Base-by-base conservation (phyloP, 2,329 filamentous ascomycete species). In the Aquanectria penicillioides region DNA sequence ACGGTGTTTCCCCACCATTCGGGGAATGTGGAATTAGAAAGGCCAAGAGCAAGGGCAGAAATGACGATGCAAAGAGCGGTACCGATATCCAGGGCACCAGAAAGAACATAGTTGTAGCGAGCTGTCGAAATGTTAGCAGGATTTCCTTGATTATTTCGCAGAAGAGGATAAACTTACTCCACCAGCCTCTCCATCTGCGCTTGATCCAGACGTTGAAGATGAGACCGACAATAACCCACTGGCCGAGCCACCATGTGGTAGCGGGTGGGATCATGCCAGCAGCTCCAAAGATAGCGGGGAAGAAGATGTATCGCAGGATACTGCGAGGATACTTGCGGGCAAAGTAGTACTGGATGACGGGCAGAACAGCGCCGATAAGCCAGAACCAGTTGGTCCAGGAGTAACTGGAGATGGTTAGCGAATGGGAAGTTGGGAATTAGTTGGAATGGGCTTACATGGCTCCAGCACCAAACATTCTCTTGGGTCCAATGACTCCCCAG, bases 401-500 rank as follows among this genome's bases (percentile, higher is more conserved):
- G 73, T 92, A 92, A 6, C 48, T 51, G 15, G 5, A 7, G 5
- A 9, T 13, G 13, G 7, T 51, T 17, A 51, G 48, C 13, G 26
- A 34, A 26, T 29, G 2, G 11, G n/a, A n/a, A n/a, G n/a, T n/a
- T n/a, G n/a, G n/a, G n/a, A n/a, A n/a, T n/a, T n/a, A n/a, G n/a
- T n/a, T n/a, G n/a, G n/a, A n/a, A n/a, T n/a, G n/a, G n/a, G 25
- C 48, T 33, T 34, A 52, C 48, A 90, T 77, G 20, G 86, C 83
- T 5, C 81, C 81, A 2, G 82, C 77, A 31, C 84, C 86, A 74
- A 92, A 93, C 72, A 93, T 89, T 40, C 89, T 84, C 2, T 80
- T 77, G 0, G 90, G 90, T 0, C 90, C 90, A 57, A 93, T 90
- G n/a, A n/a, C n/a, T n/a, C n/a, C n/a, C n/a, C n/a, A n/a, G n/a